Base-by-base conservation (phyloP, 768 basidiomycete genomes). In the Phanerodontia chrysosporium region DNA sequence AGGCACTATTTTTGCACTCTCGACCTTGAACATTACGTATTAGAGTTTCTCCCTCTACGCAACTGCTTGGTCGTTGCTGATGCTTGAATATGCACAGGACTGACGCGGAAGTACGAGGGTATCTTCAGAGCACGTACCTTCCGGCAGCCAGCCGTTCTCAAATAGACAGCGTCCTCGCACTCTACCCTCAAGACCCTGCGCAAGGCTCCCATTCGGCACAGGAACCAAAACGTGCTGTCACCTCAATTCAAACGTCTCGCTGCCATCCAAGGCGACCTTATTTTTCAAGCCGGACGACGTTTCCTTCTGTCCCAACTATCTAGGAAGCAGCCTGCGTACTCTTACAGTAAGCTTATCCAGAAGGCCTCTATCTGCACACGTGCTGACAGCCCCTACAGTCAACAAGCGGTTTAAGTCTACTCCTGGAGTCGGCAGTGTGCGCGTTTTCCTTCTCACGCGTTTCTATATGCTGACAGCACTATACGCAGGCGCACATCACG, bases 141-240 rank as follows among this genome's bases (percentile, higher is more conserved):
- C 66, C 69, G 3, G 51, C n/a, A 2, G 68, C 70, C 1, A 55
- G 57, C 1, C 51, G 57, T 9, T 35, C 22, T 0, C 61, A 66
- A 29, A 5, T 71, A 2, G 53, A 64, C 24, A 35, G 32, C 22
- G 51, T 70, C 22, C 45, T 68, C 22, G 39, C 30, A 9, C 46
- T 67, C 3, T 73, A 72, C 45, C 64, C 66, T 12, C 54, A 64
- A 0, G 74, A 79, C 51, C 64, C 74, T 2, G 67, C 70, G 1
- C 63, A 75, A 51, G 84, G 83, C 22, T 84, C 82, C 84, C 83
- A 0, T 86, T 79, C 61, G 73, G 73, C 56, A 85, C 83, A 0
- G 75, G 77, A 24, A 64, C 36, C 59, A 73, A 16, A 82, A 84
- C 58, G 74, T 72, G 0, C 45, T 83, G 73, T 74, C 57, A 80